Percentiles rank a stretch among this genome's conserved stretches.
These are phyloP conservation scores for Kazachstania taianensis DNA, from an alignment of 805 yeast genomes.

Conservation along the genomic window DNA sequence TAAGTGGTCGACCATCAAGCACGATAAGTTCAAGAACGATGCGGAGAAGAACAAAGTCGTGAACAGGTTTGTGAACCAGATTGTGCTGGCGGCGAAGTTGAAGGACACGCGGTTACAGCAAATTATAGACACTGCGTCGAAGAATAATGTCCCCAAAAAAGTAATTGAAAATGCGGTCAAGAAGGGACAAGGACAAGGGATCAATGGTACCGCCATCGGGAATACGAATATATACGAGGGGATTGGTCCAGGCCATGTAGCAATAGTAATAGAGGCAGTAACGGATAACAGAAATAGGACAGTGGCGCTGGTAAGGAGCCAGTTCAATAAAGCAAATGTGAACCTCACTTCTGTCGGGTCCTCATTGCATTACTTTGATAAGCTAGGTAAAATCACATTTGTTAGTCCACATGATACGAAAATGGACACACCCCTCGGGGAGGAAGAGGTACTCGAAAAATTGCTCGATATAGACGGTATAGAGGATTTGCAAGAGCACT, in stretches of 20 bases:
- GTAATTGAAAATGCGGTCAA: conserved; percentile 82
- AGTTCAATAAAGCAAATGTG: conserved; percentile 43
- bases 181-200: conserved; percentile 40
- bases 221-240: conserved; percentile 67
- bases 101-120: conserved; percentile 52
- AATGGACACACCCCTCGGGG: conserved; percentile 32
- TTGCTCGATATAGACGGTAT: conserved; percentile 65
- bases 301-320: conserved; percentile 61
- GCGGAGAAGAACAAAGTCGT: conserved; percentile 61
- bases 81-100: conserved; percentile 60
- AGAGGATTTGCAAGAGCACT: conserved; percentile 53
- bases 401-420: conserved; percentile 25
- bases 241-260: conserved; percentile 86
- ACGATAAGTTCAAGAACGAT: conserved; percentile 89
- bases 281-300: conserved; percentile 87
- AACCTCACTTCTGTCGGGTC: conserved; percentile 55
- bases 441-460: conserved; percentile 62
- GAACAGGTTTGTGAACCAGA: conserved; percentile 60
- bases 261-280: conserved; percentile 72
- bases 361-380: conserved; percentile 64
- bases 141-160: conserved; percentile 67
- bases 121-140: conserved; percentile 61
- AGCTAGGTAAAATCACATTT: conserved; percentile 62
- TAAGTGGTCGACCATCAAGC: conserved; percentile 92
- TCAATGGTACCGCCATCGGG: conserved; percentile 45